Evolutionary conservation across 2,329 filamentous ascomycete species (phyloP).

Genomic region (Trichophyton equinum): DNA sequence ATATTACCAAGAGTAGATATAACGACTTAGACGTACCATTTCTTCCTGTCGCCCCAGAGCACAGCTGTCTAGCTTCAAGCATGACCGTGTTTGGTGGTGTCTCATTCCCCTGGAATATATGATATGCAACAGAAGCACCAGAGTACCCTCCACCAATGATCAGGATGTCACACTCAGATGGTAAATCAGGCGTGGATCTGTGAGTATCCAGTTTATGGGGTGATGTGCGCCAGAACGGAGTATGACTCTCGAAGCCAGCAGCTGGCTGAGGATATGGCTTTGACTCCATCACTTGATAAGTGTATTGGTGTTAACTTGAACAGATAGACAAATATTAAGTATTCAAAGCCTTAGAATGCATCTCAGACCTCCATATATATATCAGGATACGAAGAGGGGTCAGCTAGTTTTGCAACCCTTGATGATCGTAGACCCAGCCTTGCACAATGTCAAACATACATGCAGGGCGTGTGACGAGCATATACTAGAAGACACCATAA

Average conservation of each 20-base stretch:
- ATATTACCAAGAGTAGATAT: not conserved
- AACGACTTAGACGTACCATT: constrained; percentile 23
- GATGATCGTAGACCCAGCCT: too few species aligned
- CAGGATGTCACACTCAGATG: constrained; percentile 32
- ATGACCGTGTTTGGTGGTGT: constrained; percentile 25
- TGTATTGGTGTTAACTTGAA: too few species aligned
- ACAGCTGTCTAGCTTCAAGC: constrained; percentile 30
- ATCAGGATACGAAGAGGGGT: too few species aligned
- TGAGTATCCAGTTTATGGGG: constrained; percentile 31
- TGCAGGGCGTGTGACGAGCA: too few species aligned
- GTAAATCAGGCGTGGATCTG: constrained; percentile 29
- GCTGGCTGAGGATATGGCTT: not conserved
- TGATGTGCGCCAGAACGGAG: constrained; percentile 32
- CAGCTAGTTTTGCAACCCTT: too few species aligned
- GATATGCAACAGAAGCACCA: constrained; percentile 34
- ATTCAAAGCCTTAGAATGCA: too few species aligned
- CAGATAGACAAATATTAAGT: too few species aligned
- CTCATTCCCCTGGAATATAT: constrained; percentile 24
- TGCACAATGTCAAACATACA: too few species aligned
- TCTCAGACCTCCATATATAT: too few species aligned
- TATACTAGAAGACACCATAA: too few species aligned
- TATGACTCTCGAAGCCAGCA: not conserved
- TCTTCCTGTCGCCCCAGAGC: constrained; percentile 35
- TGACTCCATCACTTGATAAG: not conserved
- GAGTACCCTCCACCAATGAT: constrained; percentile 39